These are phyloP conservation scores for Pseudohyphozyma bogoriensis DNA, from an alignment of 768 basidiomycete genomes.

Conservation along the genomic window DNA sequence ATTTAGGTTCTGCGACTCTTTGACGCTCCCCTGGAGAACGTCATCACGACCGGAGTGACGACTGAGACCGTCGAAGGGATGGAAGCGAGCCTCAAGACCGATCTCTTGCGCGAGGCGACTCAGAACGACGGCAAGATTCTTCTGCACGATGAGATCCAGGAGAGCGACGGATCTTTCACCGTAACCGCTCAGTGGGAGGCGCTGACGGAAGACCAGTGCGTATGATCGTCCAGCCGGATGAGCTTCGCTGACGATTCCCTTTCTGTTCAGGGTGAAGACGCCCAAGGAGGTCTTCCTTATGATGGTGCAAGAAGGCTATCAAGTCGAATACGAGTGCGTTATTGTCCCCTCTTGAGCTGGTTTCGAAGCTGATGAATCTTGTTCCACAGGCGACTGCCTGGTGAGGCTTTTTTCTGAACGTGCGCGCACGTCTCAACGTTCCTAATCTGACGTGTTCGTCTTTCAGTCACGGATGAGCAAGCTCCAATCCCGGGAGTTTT, in stretches of 20 bases:
- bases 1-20: conserved; percentile 83
- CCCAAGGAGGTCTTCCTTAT: conserved; percentile 42
- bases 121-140: conserved; percentile 63
- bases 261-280: conserved; percentile 70
- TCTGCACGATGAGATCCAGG: conserved; percentile 91
- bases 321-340: conserved; percentile 46
- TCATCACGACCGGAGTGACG: conserved; percentile 93
- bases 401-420: conserved; percentile 1
- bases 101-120: conserved; percentile 65
- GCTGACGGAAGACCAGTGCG: conserved; percentile 42
- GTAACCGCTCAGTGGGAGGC: conserved; percentile 94
- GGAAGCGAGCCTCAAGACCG: conserved; percentile 61
- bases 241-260: neutral
- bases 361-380: too few relatives aligned
- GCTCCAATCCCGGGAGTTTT: conserved; percentile 84
- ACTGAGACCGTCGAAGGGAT: conserved; percentile 70
- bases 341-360: too few relatives aligned
- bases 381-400: conserved; percentile 23
- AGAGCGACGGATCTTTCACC: conserved; percentile 74
- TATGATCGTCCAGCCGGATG: neutral
- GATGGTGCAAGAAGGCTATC: conserved; percentile 55
- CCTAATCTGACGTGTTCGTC: conserved; percentile 55
- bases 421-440: conserved; percentile 57
- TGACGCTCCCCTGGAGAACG: conserved; percentile 81
- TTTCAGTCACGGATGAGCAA: conserved; percentile 94